phyloP scores from a whole-genome alignment of 2,329 filamentous ascomycete genomes.

The Colletotrichum sidae region DNA sequence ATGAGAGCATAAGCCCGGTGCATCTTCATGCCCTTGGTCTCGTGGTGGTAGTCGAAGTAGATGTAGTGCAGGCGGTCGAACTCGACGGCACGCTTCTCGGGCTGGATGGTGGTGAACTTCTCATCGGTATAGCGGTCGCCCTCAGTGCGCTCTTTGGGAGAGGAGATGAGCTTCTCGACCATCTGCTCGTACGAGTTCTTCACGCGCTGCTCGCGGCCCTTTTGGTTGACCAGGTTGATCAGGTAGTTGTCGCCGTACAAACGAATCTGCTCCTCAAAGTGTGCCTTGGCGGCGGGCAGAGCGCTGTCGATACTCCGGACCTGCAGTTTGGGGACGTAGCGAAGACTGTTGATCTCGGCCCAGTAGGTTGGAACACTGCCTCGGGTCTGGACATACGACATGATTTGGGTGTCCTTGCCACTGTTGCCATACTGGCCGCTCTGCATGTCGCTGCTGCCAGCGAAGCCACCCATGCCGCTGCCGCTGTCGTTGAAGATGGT shows the following conservation, averaged over 20 bases:
- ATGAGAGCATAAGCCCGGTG: conserved; percentile 89
- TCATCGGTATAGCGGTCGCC: conserved; percentile 77
- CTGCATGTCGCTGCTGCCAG: conserved; percentile 79
- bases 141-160: conserved; percentile 74
- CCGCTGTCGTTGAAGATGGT: conserved; percentile 87
- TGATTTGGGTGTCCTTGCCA: conserved; percentile 84
- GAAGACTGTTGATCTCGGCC: conserved; percentile 93
- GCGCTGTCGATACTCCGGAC: conserved; percentile 87
- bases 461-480: conserved; percentile 81
- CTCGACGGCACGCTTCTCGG: conserved; percentile 66
- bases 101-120: conserved; percentile 84
- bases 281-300: conserved; percentile 80
- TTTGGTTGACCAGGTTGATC: conserved; percentile 97
- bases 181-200: conserved; percentile 96
- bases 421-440: conserved; percentile 74
- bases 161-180: conserved; percentile 79
- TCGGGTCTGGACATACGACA: conserved; percentile 96
- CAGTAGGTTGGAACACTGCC: conserved; percentile 97
- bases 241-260: conserved; percentile 97
- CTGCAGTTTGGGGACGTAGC: conserved; percentile 91
- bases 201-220: conserved; percentile 87
- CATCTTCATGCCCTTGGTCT: conserved; percentile 96
- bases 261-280: conserved; percentile 93
- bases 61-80: conserved; percentile 93
- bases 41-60: conserved; percentile 98